Conservation (phyloP, 495 filamentous ascomycete species). For the Delitschia confertaspora region DNA sequence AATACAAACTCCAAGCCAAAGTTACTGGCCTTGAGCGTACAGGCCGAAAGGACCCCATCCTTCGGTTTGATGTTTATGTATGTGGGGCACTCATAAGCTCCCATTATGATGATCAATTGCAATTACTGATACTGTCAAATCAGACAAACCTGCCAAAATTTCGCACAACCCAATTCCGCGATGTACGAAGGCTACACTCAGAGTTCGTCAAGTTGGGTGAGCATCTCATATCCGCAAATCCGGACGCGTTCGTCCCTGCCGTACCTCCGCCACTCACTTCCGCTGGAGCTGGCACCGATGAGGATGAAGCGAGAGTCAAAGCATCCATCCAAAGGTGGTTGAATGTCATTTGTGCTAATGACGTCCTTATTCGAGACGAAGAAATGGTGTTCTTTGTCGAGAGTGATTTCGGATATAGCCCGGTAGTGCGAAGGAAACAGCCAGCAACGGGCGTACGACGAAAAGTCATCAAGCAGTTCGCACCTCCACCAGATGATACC, state of each 20-base stretch:
- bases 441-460: slow-evolving; percentile 91
- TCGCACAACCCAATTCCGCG: slow-evolving; percentile 93
- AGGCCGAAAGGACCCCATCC: slow-evolving; percentile 87
- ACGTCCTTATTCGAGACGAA: slow-evolving; percentile 87
- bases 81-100: too few relatives aligned
- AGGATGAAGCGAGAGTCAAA: slow-evolving; percentile 88
- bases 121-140: background rate
- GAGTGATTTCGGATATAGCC: slow-evolving; percentile 96
- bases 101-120: too few relatives aligned
- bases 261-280: slow-evolving; percentile 85
- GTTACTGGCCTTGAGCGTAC: slow-evolving; percentile 87
- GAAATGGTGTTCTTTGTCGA: slow-evolving; percentile 97
- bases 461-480: slow-evolving; percentile 96
- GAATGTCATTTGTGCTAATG: slow-evolving; percentile 82
- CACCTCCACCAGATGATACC: slow-evolving; percentile 93
- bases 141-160: slow-evolving; percentile 97
- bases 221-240: slow-evolving; percentile 90
- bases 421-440: slow-evolving; percentile 89
- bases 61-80: slow-evolving; percentile 97
- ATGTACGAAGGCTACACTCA: slow-evolving; percentile 87
- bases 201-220: slow-evolving; percentile 94
- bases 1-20: slow-evolving; percentile 85
- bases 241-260: slow-evolving; percentile 94
- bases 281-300: slow-evolving; percentile 91
- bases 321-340: slow-evolving; percentile 88